A percentile compares a stretch with the other conserved stretches of the same genome.
Conservation (phyloP, 2,329 filamentous ascomycete species). For the Colletotrichum spinosum region DNA sequence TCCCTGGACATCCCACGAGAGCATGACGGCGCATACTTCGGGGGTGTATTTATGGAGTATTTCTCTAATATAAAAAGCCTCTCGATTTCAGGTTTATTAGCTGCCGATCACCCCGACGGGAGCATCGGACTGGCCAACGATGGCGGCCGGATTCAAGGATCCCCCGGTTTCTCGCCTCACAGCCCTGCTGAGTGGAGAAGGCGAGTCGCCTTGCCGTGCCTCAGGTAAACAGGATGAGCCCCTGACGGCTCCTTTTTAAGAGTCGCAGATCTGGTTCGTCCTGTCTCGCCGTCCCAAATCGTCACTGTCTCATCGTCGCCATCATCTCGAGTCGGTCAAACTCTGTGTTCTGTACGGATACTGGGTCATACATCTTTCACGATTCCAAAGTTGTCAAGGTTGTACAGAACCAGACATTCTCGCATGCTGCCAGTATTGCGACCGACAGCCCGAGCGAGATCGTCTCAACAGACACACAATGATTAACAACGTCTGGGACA, state of each 20-base stretch:
- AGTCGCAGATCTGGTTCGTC: conserved; percentile 23
- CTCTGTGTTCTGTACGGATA: neutral
- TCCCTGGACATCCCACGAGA: no score
- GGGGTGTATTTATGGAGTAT: neutral
- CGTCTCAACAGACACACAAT: conserved; percentile 14
- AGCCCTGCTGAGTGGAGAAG: conserved; percentile 16
- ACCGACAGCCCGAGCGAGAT: neutral
- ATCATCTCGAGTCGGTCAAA: conserved; percentile 10
- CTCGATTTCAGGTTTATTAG: conserved; percentile 21
- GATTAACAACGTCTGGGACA: conserved; percentile 28
- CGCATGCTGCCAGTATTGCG: neutral
- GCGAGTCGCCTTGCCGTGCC: neutral
- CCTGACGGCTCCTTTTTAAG: conserved; percentile 20
- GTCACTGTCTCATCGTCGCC: conserved; percentile 6
- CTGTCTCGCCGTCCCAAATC: conserved; percentile 18
- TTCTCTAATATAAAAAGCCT: conserved; percentile 2
- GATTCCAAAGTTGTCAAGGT: no score
- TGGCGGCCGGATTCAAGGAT: neutral
- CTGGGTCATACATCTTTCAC: no score
- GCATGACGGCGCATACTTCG: neutral
- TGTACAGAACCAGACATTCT: neutral
- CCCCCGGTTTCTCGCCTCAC: neutral
- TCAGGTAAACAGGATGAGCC: conserved; percentile 19
- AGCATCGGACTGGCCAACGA: conserved; percentile 17
- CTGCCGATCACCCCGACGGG: conserved; percentile 14